phyloP scores from a whole-genome alignment of 495 filamentous ascomycete species.

The Tetracladium setigerum region DNA sequence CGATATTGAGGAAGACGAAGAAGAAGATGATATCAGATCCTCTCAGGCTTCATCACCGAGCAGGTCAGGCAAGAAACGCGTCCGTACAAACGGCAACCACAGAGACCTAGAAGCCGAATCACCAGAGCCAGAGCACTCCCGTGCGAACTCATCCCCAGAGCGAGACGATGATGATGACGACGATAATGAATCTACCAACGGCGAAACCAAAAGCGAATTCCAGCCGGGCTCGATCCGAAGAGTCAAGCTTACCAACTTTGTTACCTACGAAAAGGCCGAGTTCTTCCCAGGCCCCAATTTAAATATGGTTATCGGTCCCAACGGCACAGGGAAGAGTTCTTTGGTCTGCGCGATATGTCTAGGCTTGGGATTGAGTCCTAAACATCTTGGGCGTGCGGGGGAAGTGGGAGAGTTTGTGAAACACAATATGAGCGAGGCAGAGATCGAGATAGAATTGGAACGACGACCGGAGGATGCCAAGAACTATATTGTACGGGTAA shows the following conservation, averaged over 20 bases:
- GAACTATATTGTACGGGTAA: constrained; percentile 69
- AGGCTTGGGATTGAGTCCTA: constrained; percentile 76
- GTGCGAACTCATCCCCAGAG: neutral
- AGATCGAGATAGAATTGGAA: constrained; percentile 84
- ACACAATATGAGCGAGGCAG: constrained; percentile 69
- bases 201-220: constrained; percentile 16
- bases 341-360: constrained; percentile 96
- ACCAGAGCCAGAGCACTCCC: neutral
- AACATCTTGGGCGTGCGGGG: constrained; percentile 82
- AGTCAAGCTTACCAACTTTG: constrained; percentile 83
- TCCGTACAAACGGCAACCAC: constrained; percentile 13
- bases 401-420: constrained; percentile 88
- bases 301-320: constrained; percentile 98
- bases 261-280: constrained; percentile 87
- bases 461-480: constrained; percentile 34
- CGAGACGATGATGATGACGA: constrained; percentile 7
- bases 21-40: constrained; percentile 18
- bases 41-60: constrained; percentile 9
- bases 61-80: constrained; percentile 9
- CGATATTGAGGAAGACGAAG: constrained; percentile 29
- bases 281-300: constrained; percentile 85
- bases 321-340: constrained; percentile 96
- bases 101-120: constrained; percentile 2
- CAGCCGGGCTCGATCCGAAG: constrained; percentile 86
- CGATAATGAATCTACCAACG: neutral